phyloP scores from a whole-genome alignment of 1,284 basidiomycete genomes.

The Naganishia sp. region DNA sequence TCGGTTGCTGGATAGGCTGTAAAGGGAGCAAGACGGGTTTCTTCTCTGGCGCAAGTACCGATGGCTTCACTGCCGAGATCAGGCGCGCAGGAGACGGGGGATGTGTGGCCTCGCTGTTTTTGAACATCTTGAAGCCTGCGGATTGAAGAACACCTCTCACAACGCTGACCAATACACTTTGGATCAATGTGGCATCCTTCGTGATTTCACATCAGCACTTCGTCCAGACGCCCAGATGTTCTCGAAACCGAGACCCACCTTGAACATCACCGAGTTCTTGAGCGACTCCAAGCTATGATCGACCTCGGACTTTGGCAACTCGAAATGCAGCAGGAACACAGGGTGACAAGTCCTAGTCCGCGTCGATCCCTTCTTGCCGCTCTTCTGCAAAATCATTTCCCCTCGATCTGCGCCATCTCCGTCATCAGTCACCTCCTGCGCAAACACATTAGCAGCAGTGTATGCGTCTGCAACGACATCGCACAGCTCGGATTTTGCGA shows the following conservation, averaged over 20 bases:
- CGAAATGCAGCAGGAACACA: slow-evolving; percentile 17
- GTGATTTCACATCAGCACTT: not conserved
- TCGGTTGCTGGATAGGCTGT: too few species aligned
- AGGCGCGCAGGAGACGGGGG: not conserved
- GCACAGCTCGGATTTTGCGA: slow-evolving; percentile 70
- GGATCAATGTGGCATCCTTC: not conserved
- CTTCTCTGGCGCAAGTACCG: too few species aligned
- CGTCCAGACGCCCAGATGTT: too few species aligned
- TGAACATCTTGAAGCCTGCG: not conserved
- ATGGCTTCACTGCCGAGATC: too few species aligned
- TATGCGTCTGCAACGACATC: slow-evolving; percentile 68
- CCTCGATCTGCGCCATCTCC: not conserved
- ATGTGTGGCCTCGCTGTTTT: not conserved
- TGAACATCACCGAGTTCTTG: not conserved
- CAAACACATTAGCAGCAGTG: slow-evolving; percentile 66
- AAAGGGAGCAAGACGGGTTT: too few species aligned
- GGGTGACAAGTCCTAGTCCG: slow-evolving; percentile 1
- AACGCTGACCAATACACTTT: not conserved
- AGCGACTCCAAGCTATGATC: not conserved
- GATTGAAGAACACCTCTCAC: not conserved
- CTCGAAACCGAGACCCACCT: not conserved
- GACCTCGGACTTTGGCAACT: not conserved
- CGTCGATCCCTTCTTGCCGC: slow-evolving; percentile 6
- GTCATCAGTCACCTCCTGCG: not conserved
- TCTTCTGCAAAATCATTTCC: not conserved